Conservation (phyloP, 1,284 basidiomycete genomes). For the Heliocybe sulcata region DNA sequence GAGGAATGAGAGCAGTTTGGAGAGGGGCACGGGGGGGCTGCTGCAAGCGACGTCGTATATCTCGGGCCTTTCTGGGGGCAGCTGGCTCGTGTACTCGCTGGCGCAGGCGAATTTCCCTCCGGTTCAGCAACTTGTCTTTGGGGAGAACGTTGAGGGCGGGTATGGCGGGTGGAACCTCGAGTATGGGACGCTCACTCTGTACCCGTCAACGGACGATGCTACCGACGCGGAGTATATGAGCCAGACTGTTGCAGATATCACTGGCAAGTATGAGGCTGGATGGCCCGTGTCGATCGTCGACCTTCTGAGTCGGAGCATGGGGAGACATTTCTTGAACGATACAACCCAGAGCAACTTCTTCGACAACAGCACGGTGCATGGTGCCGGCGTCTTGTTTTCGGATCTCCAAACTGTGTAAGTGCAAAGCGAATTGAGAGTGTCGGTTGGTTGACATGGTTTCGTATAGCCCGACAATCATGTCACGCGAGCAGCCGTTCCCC, state of each 20-base stretch:
- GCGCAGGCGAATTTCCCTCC: slow-evolving; percentile 52
- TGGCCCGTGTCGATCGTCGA: slow-evolving; percentile 49
- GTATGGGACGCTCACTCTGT: background rate
- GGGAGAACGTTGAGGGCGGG: slow-evolving; percentile 56
- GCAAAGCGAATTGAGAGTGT: too few relatives aligned
- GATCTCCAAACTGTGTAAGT: slow-evolving; percentile 1
- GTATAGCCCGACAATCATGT: slow-evolving; percentile 25
- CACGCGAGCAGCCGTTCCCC: slow-evolving; percentile 29
- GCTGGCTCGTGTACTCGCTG: slow-evolving; percentile 55
- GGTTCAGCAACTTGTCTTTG: slow-evolving; percentile 43
- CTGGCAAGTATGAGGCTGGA: slow-evolving; percentile 44
- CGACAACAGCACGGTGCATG: slow-evolving; percentile 37
- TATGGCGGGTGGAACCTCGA: slow-evolving; percentile 19
- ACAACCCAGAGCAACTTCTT: slow-evolving; percentile 52
- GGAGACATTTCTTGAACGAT: slow-evolving; percentile 61
- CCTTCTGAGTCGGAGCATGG: slow-evolving; percentile 53
- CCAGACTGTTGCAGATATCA: slow-evolving; percentile 48
- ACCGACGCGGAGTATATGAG: slow-evolving; percentile 46
- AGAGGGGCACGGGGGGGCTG: slow-evolving; percentile 55
- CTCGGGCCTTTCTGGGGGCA: slow-evolving; percentile 57
- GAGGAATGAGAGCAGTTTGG: slow-evolving; percentile 44
- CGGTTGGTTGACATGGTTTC: too few relatives aligned
- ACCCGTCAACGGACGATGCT: slow-evolving; percentile 18
- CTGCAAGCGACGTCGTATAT: slow-evolving; percentile 60
- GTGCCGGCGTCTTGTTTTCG: background rate